These are phyloP conservation scores for Paxillus rubicundulus DNA, from an alignment of 768 basidiomycete genomes.

Conservation along the genomic window DNA sequence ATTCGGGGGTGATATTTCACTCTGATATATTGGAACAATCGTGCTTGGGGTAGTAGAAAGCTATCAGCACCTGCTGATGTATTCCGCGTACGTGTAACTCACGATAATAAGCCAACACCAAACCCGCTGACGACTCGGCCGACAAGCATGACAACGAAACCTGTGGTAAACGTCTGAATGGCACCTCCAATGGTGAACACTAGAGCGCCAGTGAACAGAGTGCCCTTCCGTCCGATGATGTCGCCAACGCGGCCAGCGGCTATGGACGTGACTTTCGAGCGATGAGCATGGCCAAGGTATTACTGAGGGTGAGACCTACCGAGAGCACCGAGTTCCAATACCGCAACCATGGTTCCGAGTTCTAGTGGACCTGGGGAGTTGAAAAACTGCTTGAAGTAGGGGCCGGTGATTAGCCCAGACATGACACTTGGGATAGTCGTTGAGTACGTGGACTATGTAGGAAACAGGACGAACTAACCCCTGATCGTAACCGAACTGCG, in stretches of 20 bases:
- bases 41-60: constrained; percentile 47
- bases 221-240: constrained; percentile 78
- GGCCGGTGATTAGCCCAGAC: constrained; percentile 89
- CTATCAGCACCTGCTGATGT: constrained; percentile 3
- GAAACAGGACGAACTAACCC: constrained; percentile 45
- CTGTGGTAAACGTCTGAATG: constrained; percentile 78
- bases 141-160: constrained; percentile 77
- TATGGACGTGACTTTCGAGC: constrained; percentile 71
- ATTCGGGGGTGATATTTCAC: constrained; percentile 90
- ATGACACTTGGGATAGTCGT: constrained; percentile 56
- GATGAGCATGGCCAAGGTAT: background rate
- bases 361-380: constrained; percentile 69
- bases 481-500: constrained; percentile 83
- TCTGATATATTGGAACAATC: constrained; percentile 94
- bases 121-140: constrained; percentile 84
- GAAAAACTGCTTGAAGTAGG: constrained; percentile 81
- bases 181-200: constrained; percentile 86
- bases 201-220: constrained; percentile 77
- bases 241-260: constrained; percentile 90
- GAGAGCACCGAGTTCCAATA: constrained; percentile 89
- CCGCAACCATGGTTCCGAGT: constrained; percentile 94
- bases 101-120: constrained; percentile 89
- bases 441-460: constrained; percentile 6
- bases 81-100: constrained; percentile 27
- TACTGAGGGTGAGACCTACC: constrained; percentile 42